These are phyloP conservation scores for Dictyostelium brefeldianum DNA, from an alignment of 78 protist genomes.

Conservation along the genomic window DNA sequence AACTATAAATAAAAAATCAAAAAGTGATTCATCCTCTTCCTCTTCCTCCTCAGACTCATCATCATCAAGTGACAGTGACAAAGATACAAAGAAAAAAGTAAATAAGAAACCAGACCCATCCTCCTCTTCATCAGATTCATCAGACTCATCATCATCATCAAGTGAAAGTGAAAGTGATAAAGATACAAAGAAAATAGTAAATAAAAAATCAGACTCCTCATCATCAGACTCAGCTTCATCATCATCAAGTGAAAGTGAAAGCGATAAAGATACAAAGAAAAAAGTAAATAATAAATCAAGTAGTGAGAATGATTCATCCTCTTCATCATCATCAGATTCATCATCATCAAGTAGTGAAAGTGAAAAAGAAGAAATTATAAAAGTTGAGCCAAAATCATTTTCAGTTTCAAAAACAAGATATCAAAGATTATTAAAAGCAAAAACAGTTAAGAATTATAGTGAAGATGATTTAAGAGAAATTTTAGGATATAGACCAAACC, in stretches of 20 bases:
- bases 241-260: background rate
- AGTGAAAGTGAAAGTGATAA: constrained; percentile 26
- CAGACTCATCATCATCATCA: too few species aligned
- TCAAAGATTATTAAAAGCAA: constrained; percentile 61
- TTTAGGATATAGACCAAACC: constrained; percentile 62
- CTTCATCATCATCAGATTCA: background rate
- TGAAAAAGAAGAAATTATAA: constrained; percentile 25
- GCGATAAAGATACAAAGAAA: background rate
- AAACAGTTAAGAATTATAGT: constrained; percentile 44
- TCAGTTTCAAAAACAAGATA: constrained; percentile 49
- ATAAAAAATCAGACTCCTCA: too few species aligned
- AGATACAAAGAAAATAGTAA: too few species aligned
- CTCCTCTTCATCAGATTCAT: too few species aligned
- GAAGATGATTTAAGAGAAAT: constrained; percentile 68
- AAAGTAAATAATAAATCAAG: background rate
- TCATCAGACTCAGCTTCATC: too few species aligned
- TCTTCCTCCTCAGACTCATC: too few species aligned
- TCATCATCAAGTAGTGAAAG: constrained; percentile 21
- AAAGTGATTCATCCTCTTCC: background rate
- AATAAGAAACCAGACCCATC: too few species aligned
- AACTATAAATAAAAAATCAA: background rate
- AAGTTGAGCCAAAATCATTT: background rate
- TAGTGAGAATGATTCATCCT: constrained; percentile 23
- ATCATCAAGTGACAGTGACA: too few species aligned
- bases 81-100: too few species aligned